Percentiles rank a stretch among this genome's conserved stretches.
These are phyloP conservation scores for Saksenaea oblongispora DNA, from an alignment of 371 early-diverging fungal species.

Conservation along the genomic window DNA sequence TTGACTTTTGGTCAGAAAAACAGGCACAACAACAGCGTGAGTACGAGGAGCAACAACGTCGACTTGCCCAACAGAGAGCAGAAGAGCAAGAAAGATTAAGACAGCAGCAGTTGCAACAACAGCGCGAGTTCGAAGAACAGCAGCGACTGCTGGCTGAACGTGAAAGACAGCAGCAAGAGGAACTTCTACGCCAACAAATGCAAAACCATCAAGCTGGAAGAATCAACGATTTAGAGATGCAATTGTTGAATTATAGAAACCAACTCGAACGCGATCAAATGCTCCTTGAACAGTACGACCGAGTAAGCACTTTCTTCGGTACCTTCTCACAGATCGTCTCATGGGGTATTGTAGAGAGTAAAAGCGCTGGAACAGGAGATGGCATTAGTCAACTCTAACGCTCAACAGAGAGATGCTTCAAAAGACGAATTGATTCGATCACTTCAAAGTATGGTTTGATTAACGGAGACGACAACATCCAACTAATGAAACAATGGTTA, in stretches of 20 bases:
- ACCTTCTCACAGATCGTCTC: not conserved
- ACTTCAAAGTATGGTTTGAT: constrained; percentile 63
- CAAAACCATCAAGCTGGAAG: constrained; percentile 75
- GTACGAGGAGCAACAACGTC: constrained; percentile 73
- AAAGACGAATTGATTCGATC: constrained; percentile 77
- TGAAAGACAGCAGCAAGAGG: constrained; percentile 68
- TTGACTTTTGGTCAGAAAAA: constrained; percentile 63
- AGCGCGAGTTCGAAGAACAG: constrained; percentile 74
- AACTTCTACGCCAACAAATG: constrained; percentile 72
- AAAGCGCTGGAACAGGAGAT: constrained; percentile 84
- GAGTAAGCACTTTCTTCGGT: constrained; percentile 33
- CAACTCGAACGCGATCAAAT: constrained; percentile 85
- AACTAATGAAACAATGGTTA: constrained; percentile 11
- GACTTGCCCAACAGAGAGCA: constrained; percentile 60
- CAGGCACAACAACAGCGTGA: constrained; percentile 73
- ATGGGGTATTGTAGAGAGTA: constrained; percentile 46
- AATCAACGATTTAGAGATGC: constrained; percentile 77
- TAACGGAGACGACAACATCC: not conserved
- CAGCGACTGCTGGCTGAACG: constrained; percentile 67
- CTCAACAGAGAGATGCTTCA: constrained; percentile 69
- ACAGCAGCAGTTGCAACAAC: constrained; percentile 66
- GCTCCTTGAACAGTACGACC: constrained; percentile 82
- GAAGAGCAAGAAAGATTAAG: constrained; percentile 61
- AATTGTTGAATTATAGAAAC: constrained; percentile 72
- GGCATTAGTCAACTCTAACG: constrained; percentile 65